These are phyloP conservation scores for Triangularia verruculosa DNA, from an alignment of 2,329 filamentous ascomycete genomes.

Conservation along the genomic window DNA sequence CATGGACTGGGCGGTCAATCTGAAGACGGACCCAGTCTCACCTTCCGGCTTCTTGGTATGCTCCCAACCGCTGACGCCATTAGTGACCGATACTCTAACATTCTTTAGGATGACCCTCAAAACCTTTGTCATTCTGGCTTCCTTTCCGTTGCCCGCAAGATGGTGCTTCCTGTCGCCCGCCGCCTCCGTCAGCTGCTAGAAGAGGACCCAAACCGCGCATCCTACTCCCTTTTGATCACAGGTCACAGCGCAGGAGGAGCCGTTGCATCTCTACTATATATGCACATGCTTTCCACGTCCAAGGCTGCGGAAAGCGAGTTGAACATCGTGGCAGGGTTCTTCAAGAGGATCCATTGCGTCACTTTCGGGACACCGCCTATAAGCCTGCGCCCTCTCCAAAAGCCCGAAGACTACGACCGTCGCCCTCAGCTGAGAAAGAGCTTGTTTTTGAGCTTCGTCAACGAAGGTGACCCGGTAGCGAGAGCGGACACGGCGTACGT, in stretches of 20 bases:
- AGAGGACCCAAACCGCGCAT: slow-evolving; percentile 65
- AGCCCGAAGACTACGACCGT: slow-evolving; percentile 44
- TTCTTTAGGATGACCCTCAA: slow-evolving; percentile 60
- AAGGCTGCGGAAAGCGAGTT: slow-evolving; percentile 62
- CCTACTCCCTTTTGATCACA: slow-evolving; percentile 74
- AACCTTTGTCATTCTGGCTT: slow-evolving; percentile 83
- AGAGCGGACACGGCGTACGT: slow-evolving; percentile 76
- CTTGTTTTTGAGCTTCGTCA: slow-evolving; percentile 75
- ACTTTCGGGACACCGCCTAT: slow-evolving; percentile 83
- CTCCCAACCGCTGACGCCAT: not conserved
- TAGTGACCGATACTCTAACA: slow-evolving; percentile 5
- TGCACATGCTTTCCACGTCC: slow-evolving; percentile 70
- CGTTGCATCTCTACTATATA: slow-evolving; percentile 74
- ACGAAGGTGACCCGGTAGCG: slow-evolving; percentile 80
- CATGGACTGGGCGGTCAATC: slow-evolving; percentile 83
- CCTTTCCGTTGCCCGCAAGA: slow-evolving; percentile 69
- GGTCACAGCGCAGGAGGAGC: slow-evolving; percentile 86
- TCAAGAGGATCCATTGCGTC: slow-evolving; percentile 78
- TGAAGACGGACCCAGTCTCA: slow-evolving; percentile 64
- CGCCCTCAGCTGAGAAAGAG: slow-evolving; percentile 54
- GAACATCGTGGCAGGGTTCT: slow-evolving; percentile 63
- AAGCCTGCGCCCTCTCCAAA: slow-evolving; percentile 65
- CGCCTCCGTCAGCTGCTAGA: slow-evolving; percentile 67
- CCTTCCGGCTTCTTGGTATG: slow-evolving; percentile 64
- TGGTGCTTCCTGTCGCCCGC: slow-evolving; percentile 69